Evolutionary conservation across 805 yeast genomes (phyloP).

Genomic region (Maudiozyma pseudohumilis): DNA sequence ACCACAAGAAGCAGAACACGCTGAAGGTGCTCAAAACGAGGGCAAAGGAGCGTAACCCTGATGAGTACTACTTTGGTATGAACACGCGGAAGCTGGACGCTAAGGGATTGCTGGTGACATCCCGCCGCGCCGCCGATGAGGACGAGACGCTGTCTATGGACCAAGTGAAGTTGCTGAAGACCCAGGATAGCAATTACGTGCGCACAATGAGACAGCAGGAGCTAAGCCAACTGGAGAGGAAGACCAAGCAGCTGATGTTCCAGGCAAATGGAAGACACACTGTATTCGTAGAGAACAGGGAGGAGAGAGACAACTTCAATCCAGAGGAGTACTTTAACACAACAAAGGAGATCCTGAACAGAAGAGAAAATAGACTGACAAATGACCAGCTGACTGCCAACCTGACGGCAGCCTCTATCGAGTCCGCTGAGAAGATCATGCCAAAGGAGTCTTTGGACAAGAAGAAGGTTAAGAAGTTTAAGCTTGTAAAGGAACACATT

Average conservation of each 20-base stretch:
- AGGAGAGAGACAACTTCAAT: slow-evolving; percentile 47
- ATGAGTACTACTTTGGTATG: slow-evolving; percentile 96
- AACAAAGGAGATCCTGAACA: slow-evolving; percentile 47
- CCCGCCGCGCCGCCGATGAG: slow-evolving; percentile 45
- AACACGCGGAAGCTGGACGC: slow-evolving; percentile 54
- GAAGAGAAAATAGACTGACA: slow-evolving; percentile 65
- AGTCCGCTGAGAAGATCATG: slow-evolving; percentile 21
- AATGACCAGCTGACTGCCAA: slow-evolving; percentile 44
- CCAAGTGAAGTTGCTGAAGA: slow-evolving; percentile 73
- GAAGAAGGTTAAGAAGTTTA: slow-evolving; percentile 52
- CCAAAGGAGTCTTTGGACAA: slow-evolving; percentile 35
- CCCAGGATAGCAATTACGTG: slow-evolving; percentile 85
- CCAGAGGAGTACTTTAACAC: slow-evolving; percentile 65
- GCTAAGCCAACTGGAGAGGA: slow-evolving; percentile 48
- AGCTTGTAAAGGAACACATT: slow-evolving; percentile 51
- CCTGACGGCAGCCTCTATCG: slow-evolving; percentile 8
- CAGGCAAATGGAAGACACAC: slow-evolving; percentile 67
- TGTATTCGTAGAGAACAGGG: slow-evolving; percentile 63
- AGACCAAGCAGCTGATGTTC: slow-evolving; percentile 37
- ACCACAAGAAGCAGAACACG: slow-evolving; percentile 46
- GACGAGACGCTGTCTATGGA: slow-evolving; percentile 44
- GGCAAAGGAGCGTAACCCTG: slow-evolving; percentile 72
- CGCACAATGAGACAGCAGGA: slow-evolving; percentile 69
- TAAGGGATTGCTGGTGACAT: slow-evolving; percentile 56
- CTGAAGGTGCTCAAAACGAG: slow-evolving; percentile 64